Evolutionary conservation across 306 rosid genomes (phyloP), one percentile per base, ranked within the genome.

Genomic region (Inga laurina): DNA sequence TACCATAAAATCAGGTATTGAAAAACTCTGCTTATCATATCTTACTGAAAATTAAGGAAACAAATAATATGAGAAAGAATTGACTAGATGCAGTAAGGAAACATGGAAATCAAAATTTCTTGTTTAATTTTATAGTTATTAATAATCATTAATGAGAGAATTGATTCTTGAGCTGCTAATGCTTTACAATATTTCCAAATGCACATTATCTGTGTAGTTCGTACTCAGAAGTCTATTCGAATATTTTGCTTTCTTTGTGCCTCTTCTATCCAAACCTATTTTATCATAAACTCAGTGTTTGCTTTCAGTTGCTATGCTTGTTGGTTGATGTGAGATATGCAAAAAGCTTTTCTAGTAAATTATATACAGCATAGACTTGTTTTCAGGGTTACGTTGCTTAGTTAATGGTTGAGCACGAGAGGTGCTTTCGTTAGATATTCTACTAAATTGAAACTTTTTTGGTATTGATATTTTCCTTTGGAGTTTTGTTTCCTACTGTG

Each of bases 321-420:
- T 19, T 69, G 32, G 51, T 69, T 69, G 74, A 14, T 39, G 74
- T 41, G 74, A 18, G 32, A 71, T 71, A 41, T 10, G 74, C 32
- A 41, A 41, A 68, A 9, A 4, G 4, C 7, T 71, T n/a, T 71
- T 15, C 21, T 34, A 11, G 18, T n/a, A 44, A 71, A 49, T 71
- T 44, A 44, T 43, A 21, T 71, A 44, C 12, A 44, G 35, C 54
- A 69, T 69, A 59, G 13, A 30, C 22, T 56, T 67, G 70, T 45
- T 75, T 62, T 62, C 27, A 16, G 35, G 39, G 2, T 19, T 15
- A 32, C 18, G 11, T 43, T 74, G 16, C 76, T 67, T 43, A 67
- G 57, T 75, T 76, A 69, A 66, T 66, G 70, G 34, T 83, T 68
- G 27, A 69, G 51, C 66, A 9, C 32, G 18, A 57, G 72, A 65